These are phyloP conservation scores for Nicotiana obtusifolia DNA, from an alignment of 257 asterid genomes.

Conservation along the genomic window DNA sequence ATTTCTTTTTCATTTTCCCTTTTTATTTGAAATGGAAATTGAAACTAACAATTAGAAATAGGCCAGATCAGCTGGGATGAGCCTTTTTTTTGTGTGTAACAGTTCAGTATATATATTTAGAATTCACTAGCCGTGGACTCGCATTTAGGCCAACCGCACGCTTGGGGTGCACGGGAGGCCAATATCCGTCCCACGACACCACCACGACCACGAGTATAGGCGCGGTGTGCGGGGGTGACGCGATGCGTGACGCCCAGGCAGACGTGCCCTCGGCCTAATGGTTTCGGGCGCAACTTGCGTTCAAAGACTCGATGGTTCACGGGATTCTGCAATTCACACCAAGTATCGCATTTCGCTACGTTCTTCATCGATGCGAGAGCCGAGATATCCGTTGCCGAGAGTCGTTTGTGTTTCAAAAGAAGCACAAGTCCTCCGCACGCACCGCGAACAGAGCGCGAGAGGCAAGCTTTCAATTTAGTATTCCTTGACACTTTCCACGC, in stretches of 20 bases:
- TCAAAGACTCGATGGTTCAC: conserved; percentile 68
- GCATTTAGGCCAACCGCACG: no score
- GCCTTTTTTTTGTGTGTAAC: background rate
- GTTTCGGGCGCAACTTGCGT: conserved; percentile 10
- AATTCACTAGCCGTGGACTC: background rate
- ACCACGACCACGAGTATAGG: no score
- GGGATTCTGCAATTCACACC: conserved; percentile 66
- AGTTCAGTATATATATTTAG: background rate
- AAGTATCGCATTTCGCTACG: conserved; percentile 56
- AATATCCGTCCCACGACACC: no score
- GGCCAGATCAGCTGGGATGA: background rate
- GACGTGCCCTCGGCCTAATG: no score
- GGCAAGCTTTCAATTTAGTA: no score
- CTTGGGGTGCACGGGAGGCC: no score
- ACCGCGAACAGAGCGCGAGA: no score
- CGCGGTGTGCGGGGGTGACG: no score
- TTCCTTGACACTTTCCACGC: no score
- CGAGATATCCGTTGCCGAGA: conserved; percentile 29
- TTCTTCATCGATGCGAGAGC: conserved; percentile 50
- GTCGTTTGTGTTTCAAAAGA: conserved; percentile 14
- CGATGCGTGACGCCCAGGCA: no score
- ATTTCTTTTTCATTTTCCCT: background rate
- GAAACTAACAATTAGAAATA: background rate
- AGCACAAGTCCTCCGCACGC: background rate
- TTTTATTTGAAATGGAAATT: background rate